Evolutionary conservation across 345 rosid species (phyloP).

Genomic region (Gossypium sturtianum): DNA sequence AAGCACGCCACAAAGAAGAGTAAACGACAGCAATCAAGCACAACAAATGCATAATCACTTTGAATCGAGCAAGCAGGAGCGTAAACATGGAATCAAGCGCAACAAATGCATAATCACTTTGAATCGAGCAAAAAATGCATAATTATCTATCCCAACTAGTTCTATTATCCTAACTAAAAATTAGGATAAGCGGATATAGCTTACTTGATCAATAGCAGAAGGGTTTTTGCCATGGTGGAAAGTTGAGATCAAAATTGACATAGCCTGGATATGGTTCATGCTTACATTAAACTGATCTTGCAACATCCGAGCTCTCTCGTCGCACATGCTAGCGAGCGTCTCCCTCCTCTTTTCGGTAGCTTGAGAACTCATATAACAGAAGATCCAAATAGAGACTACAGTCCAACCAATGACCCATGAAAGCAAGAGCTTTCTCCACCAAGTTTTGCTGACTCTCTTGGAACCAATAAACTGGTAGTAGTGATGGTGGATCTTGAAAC

Average conservation of each 20-base stretch:
- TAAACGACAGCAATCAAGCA: conserved; percentile 10
- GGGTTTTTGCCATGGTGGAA: conserved; percentile 89
- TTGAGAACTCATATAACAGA: conserved; percentile 62
- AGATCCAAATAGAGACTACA: conserved; percentile 42
- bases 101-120: neutral
- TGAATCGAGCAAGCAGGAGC: neutral
- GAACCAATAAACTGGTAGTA: conserved; percentile 54
- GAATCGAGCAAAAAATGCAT: neutral
- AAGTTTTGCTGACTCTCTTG: conserved; percentile 42
- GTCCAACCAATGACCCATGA: conserved; percentile 59
- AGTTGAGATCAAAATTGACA: conserved; percentile 51
- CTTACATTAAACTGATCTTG: conserved; percentile 94
- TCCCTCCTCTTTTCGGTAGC: conserved; percentile 81
- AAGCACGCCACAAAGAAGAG: neutral
- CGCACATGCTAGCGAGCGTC: conserved; percentile 80
- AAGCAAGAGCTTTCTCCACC: conserved; percentile 57
- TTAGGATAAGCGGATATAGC: conserved; percentile 16
- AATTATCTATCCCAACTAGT: conserved; percentile 6
- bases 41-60: neutral
- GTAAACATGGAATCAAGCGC: conserved; percentile 10
- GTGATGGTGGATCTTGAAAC: conserved; percentile 50
- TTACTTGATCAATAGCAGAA: conserved; percentile 93
- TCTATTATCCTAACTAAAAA: neutral
- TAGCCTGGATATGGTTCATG: neutral
- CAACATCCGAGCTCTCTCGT: conserved; percentile 85